A percentile compares a stretch with the other conserved stretches of the same genome.
These are phyloP conservation scores for Limnanthes douglasii DNA, from an alignment of 345 rosid species.

Conservation along the genomic window DNA sequence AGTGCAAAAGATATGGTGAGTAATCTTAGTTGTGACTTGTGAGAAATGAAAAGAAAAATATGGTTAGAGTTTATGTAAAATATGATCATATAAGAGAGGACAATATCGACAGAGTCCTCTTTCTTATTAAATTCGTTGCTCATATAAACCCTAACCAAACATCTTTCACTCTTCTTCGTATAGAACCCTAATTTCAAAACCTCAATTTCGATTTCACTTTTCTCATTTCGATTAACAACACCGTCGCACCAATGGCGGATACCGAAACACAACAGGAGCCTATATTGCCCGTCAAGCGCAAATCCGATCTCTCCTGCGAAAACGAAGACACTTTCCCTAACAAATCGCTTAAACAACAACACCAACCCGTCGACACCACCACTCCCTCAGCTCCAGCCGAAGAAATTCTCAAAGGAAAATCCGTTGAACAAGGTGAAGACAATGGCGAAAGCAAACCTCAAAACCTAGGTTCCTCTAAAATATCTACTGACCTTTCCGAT, in stretches of 20 bases:
- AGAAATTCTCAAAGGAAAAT: neutral
- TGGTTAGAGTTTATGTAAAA: too few species aligned
- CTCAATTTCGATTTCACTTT: too few species aligned
- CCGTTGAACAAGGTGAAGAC: constrained; percentile 1
- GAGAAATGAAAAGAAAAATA: too few species aligned
- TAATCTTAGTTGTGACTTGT: too few species aligned
- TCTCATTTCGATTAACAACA: too few species aligned
- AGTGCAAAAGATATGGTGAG: too few species aligned
- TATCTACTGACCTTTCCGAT: constrained; percentile 8
- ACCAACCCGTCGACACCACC: constrained; percentile 8
- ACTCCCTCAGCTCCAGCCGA: constrained; percentile 9
- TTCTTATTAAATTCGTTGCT: too few species aligned
- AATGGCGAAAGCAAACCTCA: constrained; percentile 7
- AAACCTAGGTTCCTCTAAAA: constrained; percentile 3
- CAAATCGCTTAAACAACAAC: constrained; percentile 37
- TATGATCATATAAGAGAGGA: too few species aligned
- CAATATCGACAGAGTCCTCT: too few species aligned
- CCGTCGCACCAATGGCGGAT: constrained; percentile 46
- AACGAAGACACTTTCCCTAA: constrained; percentile 12
- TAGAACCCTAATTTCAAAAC: too few species aligned
- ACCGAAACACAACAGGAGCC: constrained; percentile 25
- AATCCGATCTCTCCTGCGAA: constrained; percentile 23
- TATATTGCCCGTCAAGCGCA: constrained; percentile 46
- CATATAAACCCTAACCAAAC: too few species aligned
- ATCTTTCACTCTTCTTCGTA: too few species aligned